These are phyloP conservation scores for Saccharum hybrid DNA, from an alignment of 202 grass and related monocot species.

Conservation along the genomic window DNA sequence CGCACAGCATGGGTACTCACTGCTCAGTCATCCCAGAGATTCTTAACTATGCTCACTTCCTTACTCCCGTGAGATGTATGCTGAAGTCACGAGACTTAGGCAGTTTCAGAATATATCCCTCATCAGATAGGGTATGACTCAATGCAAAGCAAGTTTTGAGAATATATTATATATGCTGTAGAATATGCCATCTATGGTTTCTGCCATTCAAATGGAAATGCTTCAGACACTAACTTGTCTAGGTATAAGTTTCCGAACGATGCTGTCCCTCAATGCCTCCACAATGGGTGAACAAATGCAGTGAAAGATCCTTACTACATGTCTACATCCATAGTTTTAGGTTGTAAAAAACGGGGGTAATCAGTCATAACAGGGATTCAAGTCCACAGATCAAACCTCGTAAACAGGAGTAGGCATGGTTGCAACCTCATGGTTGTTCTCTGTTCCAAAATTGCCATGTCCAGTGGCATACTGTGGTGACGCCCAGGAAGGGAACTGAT, in stretches of 20 bases:
- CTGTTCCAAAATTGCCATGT: slow-evolving; percentile 49
- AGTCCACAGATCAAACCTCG: slow-evolving; percentile 51
- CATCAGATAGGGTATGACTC: slow-evolving; percentile 8
- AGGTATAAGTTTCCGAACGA: background rate
- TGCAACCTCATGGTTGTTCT: slow-evolving; percentile 48
- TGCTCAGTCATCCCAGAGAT: background rate
- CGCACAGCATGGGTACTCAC: background rate
- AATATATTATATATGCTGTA: slow-evolving; percentile 5
- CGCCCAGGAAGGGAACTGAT: slow-evolving; percentile 50
- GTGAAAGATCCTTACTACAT: background rate
- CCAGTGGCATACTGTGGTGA: slow-evolving; percentile 37
- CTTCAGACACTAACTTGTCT: background rate
- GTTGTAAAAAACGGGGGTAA: background rate
- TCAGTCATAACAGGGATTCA: background rate
- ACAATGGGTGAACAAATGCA: slow-evolving; percentile 30
- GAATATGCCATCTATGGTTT: background rate
- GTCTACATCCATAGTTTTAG: background rate
- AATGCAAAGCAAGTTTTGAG: background rate
- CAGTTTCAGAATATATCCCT: slow-evolving; percentile 39
- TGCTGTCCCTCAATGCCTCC: background rate
- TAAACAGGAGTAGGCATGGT: slow-evolving; percentile 53
- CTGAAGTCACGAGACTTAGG: background rate
- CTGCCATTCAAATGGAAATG: background rate
- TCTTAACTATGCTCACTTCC: background rate
- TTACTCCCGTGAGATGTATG: background rate